Percentiles rank a stretch among this genome's conserved stretches.
Conservation (phyloP, 2,329 filamentous ascomycete genomes). For the Chrysosporium queenslandicum region DNA sequence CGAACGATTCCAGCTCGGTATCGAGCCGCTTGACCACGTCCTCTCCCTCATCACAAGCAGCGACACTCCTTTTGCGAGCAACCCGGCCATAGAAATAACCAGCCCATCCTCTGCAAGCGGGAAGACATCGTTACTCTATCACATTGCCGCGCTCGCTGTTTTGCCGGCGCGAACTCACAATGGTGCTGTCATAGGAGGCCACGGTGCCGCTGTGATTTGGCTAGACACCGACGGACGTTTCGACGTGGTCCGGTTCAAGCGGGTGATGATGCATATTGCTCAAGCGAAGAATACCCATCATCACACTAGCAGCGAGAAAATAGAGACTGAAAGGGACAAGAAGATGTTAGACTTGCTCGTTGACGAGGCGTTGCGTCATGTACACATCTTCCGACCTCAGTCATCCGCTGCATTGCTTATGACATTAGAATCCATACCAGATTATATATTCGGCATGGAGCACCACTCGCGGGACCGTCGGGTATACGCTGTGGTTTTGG, state of each 20-base stretch:
- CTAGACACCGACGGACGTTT: slow-evolving; percentile 49
- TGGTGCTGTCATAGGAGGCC: slow-evolving; percentile 33
- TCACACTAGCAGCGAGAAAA: not conserved
- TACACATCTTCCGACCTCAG: slow-evolving; percentile 50
- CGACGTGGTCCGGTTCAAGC: slow-evolving; percentile 39
- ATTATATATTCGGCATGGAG: slow-evolving; percentile 41
- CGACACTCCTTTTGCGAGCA: not conserved
- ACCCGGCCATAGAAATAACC: slow-evolving; percentile 45
- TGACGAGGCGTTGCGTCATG: slow-evolving; percentile 39
- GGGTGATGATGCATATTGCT: slow-evolving; percentile 25
- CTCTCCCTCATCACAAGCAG: not conserved
- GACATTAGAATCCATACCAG: slow-evolving; percentile 39
- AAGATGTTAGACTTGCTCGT: slow-evolving; percentile 19
- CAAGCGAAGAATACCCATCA: not conserved
- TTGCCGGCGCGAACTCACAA: slow-evolving; percentile 35
- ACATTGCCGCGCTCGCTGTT: slow-evolving; percentile 43
- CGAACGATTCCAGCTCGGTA: not conserved
- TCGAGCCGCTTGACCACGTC: slow-evolving; percentile 9
- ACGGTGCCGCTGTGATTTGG: slow-evolving; percentile 43
- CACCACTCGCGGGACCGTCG: slow-evolving; percentile 41
- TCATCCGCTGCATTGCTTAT: slow-evolving; percentile 43
- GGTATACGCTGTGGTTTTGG: slow-evolving; percentile 45
- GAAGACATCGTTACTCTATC: slow-evolving; percentile 51
- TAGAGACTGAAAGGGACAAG: slow-evolving; percentile 10
- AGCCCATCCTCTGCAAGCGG: slow-evolving; percentile 44